phyloP scores from a whole-genome alignment of 345 rosid species.

The Camelina laxa region DNA sequence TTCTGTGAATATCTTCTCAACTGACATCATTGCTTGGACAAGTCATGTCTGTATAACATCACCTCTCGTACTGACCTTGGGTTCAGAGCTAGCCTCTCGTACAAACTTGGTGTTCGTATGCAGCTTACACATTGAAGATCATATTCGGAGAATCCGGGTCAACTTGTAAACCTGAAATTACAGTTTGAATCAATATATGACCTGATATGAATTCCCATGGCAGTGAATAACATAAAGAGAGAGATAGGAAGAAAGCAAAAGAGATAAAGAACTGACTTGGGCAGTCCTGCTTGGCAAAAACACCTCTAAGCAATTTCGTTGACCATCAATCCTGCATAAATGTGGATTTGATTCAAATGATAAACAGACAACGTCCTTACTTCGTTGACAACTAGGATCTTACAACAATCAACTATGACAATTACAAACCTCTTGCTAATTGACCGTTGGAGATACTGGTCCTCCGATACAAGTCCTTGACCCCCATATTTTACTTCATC shows the following conservation, averaged over 20 bases:
- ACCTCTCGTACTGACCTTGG: background rate
- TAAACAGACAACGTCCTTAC: conserved; percentile 12
- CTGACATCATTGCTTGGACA: conserved; percentile 7
- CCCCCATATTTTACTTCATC: conserved; percentile 90
- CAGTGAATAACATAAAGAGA: conserved; percentile 8
- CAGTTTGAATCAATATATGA: conserved; percentile 8
- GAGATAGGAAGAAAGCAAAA: conserved; percentile 14
- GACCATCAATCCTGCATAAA: conserved; percentile 75
- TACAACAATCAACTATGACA: conserved; percentile 17
- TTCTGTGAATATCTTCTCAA: background rate
- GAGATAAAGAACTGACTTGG: conserved; percentile 61
- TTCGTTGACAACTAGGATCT: conserved; percentile 7
- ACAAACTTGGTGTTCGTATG: conserved; percentile 9
- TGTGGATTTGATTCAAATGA: conserved; percentile 23
- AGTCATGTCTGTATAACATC: conserved; percentile 12
- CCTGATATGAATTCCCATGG: conserved; percentile 12
- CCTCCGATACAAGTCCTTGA: conserved; percentile 57
- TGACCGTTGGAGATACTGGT: conserved; percentile 74
- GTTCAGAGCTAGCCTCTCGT: conserved; percentile 27
- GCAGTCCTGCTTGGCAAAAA: conserved; percentile 88
- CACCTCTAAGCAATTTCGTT: conserved; percentile 73
- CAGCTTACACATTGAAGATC: conserved; percentile 30
- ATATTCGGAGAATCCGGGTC: conserved; percentile 67
- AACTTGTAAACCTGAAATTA: conserved; percentile 64
- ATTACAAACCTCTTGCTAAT: conserved; percentile 60